A percentile compares a stretch with the other conserved stretches of the same genome.
These are phyloP conservation scores for Pseudogymnoascus sp. DNA, from an alignment of 2,329 filamentous ascomycete species.

Conservation along the genomic window DNA sequence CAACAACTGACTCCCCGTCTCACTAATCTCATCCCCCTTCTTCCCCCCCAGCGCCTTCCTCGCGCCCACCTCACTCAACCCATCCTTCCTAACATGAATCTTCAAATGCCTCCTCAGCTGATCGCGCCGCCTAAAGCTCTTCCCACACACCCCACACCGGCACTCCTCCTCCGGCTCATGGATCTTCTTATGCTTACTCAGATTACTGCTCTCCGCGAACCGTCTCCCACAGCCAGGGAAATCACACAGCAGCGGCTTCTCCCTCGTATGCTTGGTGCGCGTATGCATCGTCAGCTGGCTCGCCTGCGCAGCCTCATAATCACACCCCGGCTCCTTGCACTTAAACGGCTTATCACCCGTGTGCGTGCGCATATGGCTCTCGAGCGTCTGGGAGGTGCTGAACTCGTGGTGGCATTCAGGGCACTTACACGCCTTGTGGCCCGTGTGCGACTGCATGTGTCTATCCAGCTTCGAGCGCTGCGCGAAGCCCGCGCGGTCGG, in stretches of 20 bases:
- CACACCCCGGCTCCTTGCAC: slow-evolving; percentile 32
- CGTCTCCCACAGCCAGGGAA: slow-evolving; percentile 42
- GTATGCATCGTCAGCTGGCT: slow-evolving; percentile 47
- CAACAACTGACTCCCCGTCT: not conserved
- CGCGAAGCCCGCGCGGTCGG: slow-evolving; percentile 40
- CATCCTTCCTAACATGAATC: slow-evolving; percentile 20
- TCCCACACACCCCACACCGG: slow-evolving; percentile 44
- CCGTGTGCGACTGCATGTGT: slow-evolving; percentile 56
- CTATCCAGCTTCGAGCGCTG: slow-evolving; percentile 57
- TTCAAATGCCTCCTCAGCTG: slow-evolving; percentile 50
- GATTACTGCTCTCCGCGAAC: slow-evolving; percentile 58
- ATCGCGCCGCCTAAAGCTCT: slow-evolving; percentile 51
- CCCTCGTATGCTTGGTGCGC: slow-evolving; percentile 52
- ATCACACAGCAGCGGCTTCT: slow-evolving; percentile 53
- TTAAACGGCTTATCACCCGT: slow-evolving; percentile 56
- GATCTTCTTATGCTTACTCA: slow-evolving; percentile 57
- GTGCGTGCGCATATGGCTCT: slow-evolving; percentile 60
- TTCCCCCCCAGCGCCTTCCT: not conserved
- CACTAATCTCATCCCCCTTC: not conserved
- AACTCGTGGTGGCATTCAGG: slow-evolving; percentile 48
- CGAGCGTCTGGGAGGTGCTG: slow-evolving; percentile 59
- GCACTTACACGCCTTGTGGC: slow-evolving; percentile 54
- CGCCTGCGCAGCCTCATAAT: slow-evolving; percentile 7
- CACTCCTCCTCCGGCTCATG: slow-evolving; percentile 46
- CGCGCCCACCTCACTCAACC: not conserved